Evolutionary conservation across 2,329 filamentous ascomycete species (phyloP).

Genomic region (Incumbomyces lentus): DNA sequence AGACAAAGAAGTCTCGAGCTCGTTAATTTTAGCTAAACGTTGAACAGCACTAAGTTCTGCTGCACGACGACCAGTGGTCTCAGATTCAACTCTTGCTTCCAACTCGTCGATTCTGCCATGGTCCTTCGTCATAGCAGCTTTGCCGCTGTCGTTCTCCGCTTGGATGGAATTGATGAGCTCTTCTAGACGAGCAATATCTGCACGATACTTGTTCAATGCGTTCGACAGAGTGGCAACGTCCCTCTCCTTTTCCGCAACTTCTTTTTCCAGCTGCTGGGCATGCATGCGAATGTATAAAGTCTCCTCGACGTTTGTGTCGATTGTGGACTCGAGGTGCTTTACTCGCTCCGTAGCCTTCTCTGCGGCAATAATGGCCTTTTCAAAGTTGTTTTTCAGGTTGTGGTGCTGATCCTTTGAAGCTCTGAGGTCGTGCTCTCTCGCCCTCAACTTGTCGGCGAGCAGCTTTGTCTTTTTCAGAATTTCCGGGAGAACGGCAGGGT

Average conservation of each 20-base stretch:
- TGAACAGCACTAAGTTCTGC: conserved; percentile 29
- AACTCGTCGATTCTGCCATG: conserved; percentile 24
- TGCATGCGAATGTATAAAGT: conserved; percentile 36
- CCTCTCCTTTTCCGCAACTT: conserved; percentile 30
- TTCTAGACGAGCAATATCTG: conserved; percentile 35
- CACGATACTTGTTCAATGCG: conserved; percentile 34
- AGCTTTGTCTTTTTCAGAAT: conserved; percentile 30
- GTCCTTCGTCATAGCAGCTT: conserved; percentile 30
- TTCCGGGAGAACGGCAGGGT: conserved; percentile 30
- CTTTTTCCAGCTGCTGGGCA: conserved; percentile 32
- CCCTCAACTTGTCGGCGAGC: conserved; percentile 22
- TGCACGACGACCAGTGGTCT: conserved; percentile 25
- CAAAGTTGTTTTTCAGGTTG: conserved; percentile 35
- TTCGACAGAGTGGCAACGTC: conserved; percentile 33
- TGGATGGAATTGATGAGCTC: conserved; percentile 27
- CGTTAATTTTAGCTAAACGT: conserved; percentile 27
- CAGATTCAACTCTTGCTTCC: conserved; percentile 25
- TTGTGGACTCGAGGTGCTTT: conserved; percentile 28
- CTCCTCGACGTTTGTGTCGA: conserved; percentile 34
- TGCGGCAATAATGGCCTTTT: conserved; percentile 29
- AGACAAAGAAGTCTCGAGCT: conserved; percentile 27
- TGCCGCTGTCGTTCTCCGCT: conserved; percentile 31
- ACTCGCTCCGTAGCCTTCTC: conserved; percentile 30
- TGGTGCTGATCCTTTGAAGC: conserved; percentile 30
- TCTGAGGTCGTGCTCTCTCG: conserved; percentile 27